Base-by-base conservation (phyloP, 2,329 filamentous ascomycete species). In the Claviceps maximensis region DNA sequence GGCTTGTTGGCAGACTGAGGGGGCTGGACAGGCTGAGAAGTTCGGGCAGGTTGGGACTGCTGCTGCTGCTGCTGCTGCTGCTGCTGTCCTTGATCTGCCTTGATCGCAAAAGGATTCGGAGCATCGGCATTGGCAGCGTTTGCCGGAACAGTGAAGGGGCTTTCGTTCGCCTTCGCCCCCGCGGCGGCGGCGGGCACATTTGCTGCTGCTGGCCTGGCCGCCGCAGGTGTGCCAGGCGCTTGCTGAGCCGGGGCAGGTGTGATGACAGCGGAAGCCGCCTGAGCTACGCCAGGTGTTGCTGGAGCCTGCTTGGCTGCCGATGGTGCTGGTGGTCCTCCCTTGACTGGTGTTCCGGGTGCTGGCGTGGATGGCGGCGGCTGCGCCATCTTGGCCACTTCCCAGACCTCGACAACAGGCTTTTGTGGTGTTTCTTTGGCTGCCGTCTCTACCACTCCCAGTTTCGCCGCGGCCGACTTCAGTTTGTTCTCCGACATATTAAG, bases 351-450 rank as follows among this genome's bases (percentile, higher is more conserved):
- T 6, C 44, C 54, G 5, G 57, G 46, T 47, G 50, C 53, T 9
- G 54, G 29, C 15, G 50, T 55, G 8, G 57, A 21, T 46, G 61
- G 13, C 4, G 58, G 55, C 23, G 65, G 59, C 42, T 66, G 64
- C 23, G 68, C 62, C 21, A 51, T 74, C 68, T 91, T 90, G 0
- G 86, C 89, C 52, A 87, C 72, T 57, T 85, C 82, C 87, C 88
- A 96, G 0, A 96, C 90, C 67, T 96, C 89, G 10, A 74, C 79
- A 4, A 97, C 89, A 0, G 89, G 81, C 64, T 82, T 83, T 61
- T 91, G 77, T 0, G 91, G 91, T 0, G 90, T 96, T 48, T 95
- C 86, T n/a, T 76, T 77, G 0, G 86, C 89, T 13, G 91, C 90
- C 47, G 82, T 86, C 62, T 89, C 79, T 3, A 97, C 86, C 1